Base-by-base conservation (phyloP, 352 stramenopile genomes). In the Thalassiosira mediterranea region DNA sequence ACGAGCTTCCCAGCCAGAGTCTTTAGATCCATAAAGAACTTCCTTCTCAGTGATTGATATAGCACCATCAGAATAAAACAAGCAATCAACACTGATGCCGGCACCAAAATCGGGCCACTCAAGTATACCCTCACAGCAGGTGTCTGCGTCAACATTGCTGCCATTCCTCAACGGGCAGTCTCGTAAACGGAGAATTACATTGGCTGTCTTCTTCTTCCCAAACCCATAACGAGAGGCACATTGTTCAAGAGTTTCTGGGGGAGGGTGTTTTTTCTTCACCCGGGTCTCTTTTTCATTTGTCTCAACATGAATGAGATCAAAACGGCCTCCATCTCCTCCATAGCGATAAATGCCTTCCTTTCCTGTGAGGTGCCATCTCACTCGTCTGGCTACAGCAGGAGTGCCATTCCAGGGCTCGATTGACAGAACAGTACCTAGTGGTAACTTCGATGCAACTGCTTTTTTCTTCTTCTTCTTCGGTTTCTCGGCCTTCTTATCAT, bases 81-180 rank as follows among this genome's bases (percentile, higher is more conserved):
- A 17, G 29, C 60, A 83, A 42, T 64, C 26, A 23, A 84, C 76
- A 34, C 49, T 44, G 19, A 88, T 49, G 5, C 65, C 81, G 32
- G 80, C 72, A 60, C 86, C 86, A 82, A 91, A 94, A 76, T 93
- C 87, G 26, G 89, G 87, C 76, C 76, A 90, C 60, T 94, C 89
- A 28, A 94, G 32, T 15, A 94, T 83, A 31, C 86, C 88, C 48
- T 82, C 48, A 48, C 67, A 77, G 0, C 56, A 34, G 51, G 37
- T 51, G 32, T 67, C 54, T n/a, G 62, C 53, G 13, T 62, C 38
- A 25, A 44, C 51, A 17, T 38, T 38, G 64, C 66, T 21, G 29
- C 15, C 21, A 42, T 67, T 57, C 62, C 34, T 63, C 21, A 61
- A 7, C 19, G 52, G 19, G 58, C 21, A 26, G 51, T 72, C 52